Conservation (phyloP, 257 asterid genomes). For the Datura wrightii region DNA sequence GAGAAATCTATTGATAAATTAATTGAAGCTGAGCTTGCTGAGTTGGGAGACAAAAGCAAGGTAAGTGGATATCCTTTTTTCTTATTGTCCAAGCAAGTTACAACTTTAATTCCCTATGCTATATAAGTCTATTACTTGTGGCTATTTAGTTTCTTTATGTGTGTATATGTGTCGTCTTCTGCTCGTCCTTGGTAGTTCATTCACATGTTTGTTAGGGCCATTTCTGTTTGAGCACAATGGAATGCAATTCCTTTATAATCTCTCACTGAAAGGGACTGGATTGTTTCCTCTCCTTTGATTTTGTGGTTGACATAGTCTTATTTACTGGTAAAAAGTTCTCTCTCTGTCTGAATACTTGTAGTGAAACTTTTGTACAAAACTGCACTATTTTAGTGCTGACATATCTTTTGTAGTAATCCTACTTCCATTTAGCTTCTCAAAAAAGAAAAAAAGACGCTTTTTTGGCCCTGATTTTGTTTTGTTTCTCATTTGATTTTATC, state of each 20-base stretch:
- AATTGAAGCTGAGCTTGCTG: slow-evolving; percentile 90
- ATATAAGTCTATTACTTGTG: neutral
- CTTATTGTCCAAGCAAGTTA: neutral
- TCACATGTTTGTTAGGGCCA: slow-evolving; percentile 5
- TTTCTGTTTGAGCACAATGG: slow-evolving; percentile 20
- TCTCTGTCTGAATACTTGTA: neutral
- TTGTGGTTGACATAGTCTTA: neutral
- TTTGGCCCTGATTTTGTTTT: neutral
- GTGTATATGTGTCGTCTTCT: neutral
- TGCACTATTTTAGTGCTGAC: neutral
- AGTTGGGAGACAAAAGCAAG: slow-evolving; percentile 87
- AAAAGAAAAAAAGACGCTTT: neutral
- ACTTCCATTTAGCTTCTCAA: neutral
- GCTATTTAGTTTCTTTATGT: neutral
- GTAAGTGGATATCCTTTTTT: slow-evolving; percentile 45
- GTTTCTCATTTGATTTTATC: neutral
- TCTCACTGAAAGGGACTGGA: slow-evolving; percentile 14
- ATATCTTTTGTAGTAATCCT: neutral
- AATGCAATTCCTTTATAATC: neutral
- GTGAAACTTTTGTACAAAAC: slow-evolving; percentile 1
- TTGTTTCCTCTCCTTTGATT: neutral
- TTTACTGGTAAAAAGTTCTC: neutral
- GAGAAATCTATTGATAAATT: slow-evolving; percentile 75
- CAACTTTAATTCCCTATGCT: neutral
- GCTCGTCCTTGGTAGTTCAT: neutral